Base-by-base conservation (phyloP, 108 stramenopile genomes). In the Conticribra guillardii region DNA sequence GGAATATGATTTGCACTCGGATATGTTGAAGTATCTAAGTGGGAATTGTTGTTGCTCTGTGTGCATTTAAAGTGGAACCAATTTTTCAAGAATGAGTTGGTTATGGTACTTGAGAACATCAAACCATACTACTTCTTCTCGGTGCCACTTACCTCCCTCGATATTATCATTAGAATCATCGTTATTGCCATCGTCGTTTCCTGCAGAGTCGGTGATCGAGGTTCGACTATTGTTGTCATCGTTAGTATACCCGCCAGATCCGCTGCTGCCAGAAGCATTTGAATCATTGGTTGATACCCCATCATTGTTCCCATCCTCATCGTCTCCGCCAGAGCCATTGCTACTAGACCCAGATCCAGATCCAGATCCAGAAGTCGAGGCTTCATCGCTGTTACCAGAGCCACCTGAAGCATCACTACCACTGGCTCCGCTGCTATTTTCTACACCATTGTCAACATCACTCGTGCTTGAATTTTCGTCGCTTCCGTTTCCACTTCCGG, bases 1-100 rank as follows among this genome's bases (percentile, higher is more conserved):
- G 32, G 64, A 64, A 68, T 85, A 89, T 0, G 82, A 79, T 19
- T 61, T 64, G 48, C 88, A 89, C 56, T 87, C 69, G 23, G 52
- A 23, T 28, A 89, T 65, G 51, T 89, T 60, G 53, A 76, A 85
- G 29, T 67, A 73, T 19, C 32, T 21, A n/a, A 68, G 55, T 21
- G 56, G 54, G 21, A 4, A 44, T n/a, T n/a, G 18, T 41, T 30
- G 46, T 2, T 27, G 45, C 27, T 27, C 67, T 33, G 30, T n/a
- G n/a, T n/a, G 56, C 11, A 22, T 33, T 22, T 28, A 28, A 21
- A 17, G 56, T 17, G 16, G 56, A 29, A n/a, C n/a, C n/a, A n/a
- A n/a, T n/a, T n/a, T n/a, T n/a, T n/a, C n/a, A n/a, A n/a, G n/a
- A n/a, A n/a, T n/a, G n/a, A n/a, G n/a, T n/a, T n/a, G n/a, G n/a